These are phyloP conservation scores for Wallacemonas sp. DNA, from an alignment of 208 protist genomes.

Conservation along the genomic window DNA sequence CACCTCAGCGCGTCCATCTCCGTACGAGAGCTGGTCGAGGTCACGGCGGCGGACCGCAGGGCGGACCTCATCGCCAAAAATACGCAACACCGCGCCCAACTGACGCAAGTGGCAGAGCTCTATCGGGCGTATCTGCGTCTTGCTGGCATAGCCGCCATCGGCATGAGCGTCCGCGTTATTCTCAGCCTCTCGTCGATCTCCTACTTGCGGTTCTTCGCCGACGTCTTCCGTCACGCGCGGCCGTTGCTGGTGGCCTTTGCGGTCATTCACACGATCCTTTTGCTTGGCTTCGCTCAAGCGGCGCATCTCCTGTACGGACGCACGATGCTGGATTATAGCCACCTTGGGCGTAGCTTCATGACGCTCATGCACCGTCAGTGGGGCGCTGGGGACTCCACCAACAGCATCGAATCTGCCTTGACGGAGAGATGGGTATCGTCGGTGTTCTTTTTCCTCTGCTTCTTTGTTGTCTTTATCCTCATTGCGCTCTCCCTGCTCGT, in stretches of 20 bases:
- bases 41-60: constrained; percentile 10
- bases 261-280: constrained; percentile 9
- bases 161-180: constrained; percentile 22
- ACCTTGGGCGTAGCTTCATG: constrained; percentile 1
- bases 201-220: constrained; percentile 6
- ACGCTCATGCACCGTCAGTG: constrained; percentile 11
- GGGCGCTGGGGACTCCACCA: neutral
- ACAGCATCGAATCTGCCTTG: constrained; percentile 9
- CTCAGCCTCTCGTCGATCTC: constrained; percentile 2
- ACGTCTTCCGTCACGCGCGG: neutral
- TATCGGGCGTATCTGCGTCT: constrained; percentile 26
- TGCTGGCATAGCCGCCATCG: constrained; percentile 22
- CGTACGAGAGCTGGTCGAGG: constrained; percentile 14
- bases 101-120: neutral
- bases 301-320: constrained; percentile 23
- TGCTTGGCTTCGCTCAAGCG: constrained; percentile 17
- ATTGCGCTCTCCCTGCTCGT: neutral
- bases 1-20: neutral
- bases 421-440: constrained; percentile 1
- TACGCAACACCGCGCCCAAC: neutral
- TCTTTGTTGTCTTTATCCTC: neutral
- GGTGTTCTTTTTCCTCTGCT: constrained; percentile 8
- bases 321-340: constrained; percentile 13
- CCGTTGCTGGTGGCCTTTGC: constrained; percentile 10
- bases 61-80: constrained; percentile 10